These are phyloP conservation scores for Fusarium circinatum DNA, from an alignment of 2,329 filamentous ascomycete genomes.

Conservation along the genomic window DNA sequence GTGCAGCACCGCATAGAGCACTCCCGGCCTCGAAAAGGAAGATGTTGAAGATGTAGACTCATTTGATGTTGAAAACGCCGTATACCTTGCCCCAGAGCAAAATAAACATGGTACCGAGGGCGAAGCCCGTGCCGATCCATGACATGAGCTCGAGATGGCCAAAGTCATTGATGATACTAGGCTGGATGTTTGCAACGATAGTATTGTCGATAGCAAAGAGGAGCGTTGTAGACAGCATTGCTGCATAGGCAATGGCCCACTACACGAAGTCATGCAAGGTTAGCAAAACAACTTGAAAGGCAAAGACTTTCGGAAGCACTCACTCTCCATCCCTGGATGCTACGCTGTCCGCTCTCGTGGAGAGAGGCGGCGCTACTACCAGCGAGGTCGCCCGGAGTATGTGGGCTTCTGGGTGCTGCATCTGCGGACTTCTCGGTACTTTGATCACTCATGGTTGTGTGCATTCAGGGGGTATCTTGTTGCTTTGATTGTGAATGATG, in stretches of 20 bases:
- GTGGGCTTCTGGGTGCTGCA: not conserved
- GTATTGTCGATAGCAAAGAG: not conserved
- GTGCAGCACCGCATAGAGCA: not conserved
- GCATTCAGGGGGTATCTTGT: not conserved
- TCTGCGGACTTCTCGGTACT: not conserved
- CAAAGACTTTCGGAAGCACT: fast-evolving
- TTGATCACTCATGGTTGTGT: not conserved
- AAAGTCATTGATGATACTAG: not conserved
- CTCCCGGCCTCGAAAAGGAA: not conserved
- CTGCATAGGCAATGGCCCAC: not conserved
- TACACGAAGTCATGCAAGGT: not conserved
- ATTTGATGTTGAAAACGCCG: not conserved
- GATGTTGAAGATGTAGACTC: not conserved
- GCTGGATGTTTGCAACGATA: not conserved
- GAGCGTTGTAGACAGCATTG: not conserved
- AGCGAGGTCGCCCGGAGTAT: not conserved
- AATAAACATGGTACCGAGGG: not conserved
- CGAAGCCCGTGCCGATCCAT: not conserved
- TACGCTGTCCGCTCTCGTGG: not conserved
- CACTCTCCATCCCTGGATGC: not conserved
- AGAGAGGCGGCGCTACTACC: not conserved
- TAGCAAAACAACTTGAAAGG: fast-evolving
- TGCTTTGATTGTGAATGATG: fast-evolving
- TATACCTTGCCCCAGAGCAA: not conserved
- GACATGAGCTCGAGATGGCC: not conserved